A percentile compares a stretch with the other conserved stretches of the same genome.
These are phyloP conservation scores for Chernovozyma sophiae-reginae DNA, from an alignment of 1,139 yeast genomes.

Conservation along the genomic window DNA sequence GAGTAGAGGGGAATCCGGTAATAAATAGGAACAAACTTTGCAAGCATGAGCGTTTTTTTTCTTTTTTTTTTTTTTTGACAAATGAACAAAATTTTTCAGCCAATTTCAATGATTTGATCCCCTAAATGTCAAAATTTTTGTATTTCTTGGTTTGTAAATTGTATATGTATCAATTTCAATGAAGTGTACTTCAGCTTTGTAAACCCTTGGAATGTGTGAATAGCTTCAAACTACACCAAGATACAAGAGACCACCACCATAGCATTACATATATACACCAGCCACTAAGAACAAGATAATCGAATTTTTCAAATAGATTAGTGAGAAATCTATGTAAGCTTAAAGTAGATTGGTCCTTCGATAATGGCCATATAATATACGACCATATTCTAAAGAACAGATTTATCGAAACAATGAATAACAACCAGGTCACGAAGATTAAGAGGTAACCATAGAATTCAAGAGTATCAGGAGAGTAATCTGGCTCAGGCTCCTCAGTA, in stretches of 20 bases:
- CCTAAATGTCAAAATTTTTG: too few species aligned
- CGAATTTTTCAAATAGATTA: conserved; percentile 19
- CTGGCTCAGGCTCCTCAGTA: not conserved
- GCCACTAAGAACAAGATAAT: conserved; percentile 47
- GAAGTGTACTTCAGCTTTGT: conserved; percentile 11
- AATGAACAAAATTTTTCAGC: too few species aligned
- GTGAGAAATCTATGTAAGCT: conserved; percentile 14
- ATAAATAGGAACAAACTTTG: too few species aligned
- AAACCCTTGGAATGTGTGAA: conserved; percentile 71
- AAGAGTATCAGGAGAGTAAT: conserved; percentile 4
- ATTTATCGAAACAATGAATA: conserved; percentile 40
- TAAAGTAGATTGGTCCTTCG: conserved; percentile 10
- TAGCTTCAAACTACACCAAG: conserved; percentile 76
- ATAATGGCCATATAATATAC: conserved; percentile 33
- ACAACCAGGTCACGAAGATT: conserved; percentile 33
- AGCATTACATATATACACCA: conserved; percentile 55
- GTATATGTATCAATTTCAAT: too few species aligned
- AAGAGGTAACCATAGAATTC: conserved; percentile 35
- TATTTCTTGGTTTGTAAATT: too few species aligned
- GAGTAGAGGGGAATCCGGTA: conserved; percentile 73
- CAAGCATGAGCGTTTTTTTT: too few species aligned
- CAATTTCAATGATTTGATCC: too few species aligned
- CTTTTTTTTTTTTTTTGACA: too few species aligned
- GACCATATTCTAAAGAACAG: conserved; percentile 43
- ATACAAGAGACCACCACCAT: conserved; percentile 74